Base-by-base conservation (phyloP, 495 filamentous ascomycete species). In the Articulospora tetracladia region DNA sequence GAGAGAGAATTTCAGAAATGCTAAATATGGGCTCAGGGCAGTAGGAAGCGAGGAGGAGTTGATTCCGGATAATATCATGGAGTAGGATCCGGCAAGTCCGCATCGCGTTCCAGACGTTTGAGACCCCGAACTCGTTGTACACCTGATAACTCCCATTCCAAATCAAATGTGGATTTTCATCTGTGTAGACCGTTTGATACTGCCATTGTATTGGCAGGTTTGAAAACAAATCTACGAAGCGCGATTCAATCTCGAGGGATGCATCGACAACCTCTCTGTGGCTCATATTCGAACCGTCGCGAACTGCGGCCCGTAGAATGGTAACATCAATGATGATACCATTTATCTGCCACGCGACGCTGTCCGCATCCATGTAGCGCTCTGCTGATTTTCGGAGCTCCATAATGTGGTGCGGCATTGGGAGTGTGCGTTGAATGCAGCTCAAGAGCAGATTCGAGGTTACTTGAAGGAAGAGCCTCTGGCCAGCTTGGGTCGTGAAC, bases 41-140 rank as follows among this genome's bases (percentile, higher is more conserved):
- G 15, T 59, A 30, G 7, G 68, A 63, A 24, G 66, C 55, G 11
- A 47, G 51, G 26, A 71, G 66, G 22, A 77, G 67, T 26, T 72
- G 63, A 4, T 65, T 58, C 11, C 74, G 58, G 15, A 88, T 78
- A 23, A 76, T 73, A 55, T 86, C 79, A 65, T 78, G 81, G 25
- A 80, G 71, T 13, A 86, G 66, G 44, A 87, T 81, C 26, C 83
- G 80, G 1, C 81, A 76, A 69, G 79, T 82, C 28, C 87, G 83
- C 63, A 84, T 87, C 54, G 85, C 78, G 57, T 86, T 89, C 81
- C 82, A 86, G 25, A 81, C 73, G 23, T 80, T 74, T 17, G 77
- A 77, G 26, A 78, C 71, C 81, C 83, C 86, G 41, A 82, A 75
- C 53, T 80, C 77, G 3, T 66, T 65, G 64, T 89, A 89, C 17